phyloP scores from a whole-genome alignment of 257 asterid species.

The Scutellaria minor region DNA sequence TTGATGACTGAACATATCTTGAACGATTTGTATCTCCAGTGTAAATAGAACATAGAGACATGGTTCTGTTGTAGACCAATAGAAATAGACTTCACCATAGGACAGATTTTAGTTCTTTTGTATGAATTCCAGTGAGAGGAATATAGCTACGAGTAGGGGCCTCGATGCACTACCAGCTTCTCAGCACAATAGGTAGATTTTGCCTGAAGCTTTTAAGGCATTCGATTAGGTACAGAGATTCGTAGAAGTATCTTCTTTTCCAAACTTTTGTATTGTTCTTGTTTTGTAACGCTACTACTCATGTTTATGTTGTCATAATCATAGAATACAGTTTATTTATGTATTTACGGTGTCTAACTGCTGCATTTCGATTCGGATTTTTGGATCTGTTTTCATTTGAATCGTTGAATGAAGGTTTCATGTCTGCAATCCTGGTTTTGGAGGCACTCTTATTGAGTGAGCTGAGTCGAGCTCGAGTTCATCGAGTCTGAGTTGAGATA shows the following conservation, averaged over 20 bases:
- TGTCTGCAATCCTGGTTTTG: background rate
- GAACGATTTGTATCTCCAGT: background rate
- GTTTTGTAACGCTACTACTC: slow-evolving; percentile 6
- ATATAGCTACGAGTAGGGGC: slow-evolving; percentile 4
- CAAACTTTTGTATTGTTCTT: background rate
- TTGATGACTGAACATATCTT: slow-evolving; percentile 12
- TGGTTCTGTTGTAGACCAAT: slow-evolving; percentile 31
- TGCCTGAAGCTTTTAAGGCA: slow-evolving; percentile 16
- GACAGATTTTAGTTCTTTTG: slow-evolving; percentile 18
- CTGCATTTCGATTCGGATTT: background rate
- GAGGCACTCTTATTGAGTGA: too few species aligned
- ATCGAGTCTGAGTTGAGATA: too few species aligned
- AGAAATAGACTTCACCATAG: slow-evolving; percentile 12
- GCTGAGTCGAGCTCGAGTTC: too few species aligned
- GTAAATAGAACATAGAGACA: slow-evolving; percentile 41
- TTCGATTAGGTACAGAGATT: slow-evolving; percentile 28
- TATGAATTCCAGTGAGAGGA: slow-evolving; percentile 17
- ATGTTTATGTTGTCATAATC: slow-evolving; percentile 21
- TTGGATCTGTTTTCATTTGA: background rate
- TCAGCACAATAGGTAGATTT: slow-evolving; percentile 26
- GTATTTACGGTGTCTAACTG: slow-evolving; percentile 18
- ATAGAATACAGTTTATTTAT: slow-evolving; percentile 25
- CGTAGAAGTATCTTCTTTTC: slow-evolving; percentile 7
- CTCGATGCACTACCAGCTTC: slow-evolving; percentile 19
- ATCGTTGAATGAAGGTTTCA: background rate